A percentile compares a stretch with the other conserved stretches of the same genome.
phyloP scores from a whole-genome alignment of 768 basidiomycete species.

The Rubroboletus satanas region DNA sequence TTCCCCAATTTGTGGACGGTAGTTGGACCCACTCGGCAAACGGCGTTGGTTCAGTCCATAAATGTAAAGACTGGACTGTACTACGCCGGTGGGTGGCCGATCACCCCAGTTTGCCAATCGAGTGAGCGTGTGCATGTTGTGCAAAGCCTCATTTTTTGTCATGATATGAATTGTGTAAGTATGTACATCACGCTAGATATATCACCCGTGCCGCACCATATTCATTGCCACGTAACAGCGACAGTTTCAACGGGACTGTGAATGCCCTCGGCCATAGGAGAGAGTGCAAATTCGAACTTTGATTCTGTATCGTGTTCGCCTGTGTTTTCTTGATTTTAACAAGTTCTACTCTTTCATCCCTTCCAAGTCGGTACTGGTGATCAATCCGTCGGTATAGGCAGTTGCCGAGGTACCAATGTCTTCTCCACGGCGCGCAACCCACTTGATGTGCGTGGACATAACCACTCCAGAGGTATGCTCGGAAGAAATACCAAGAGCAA shows the following conservation, averaged over 20 bases:
- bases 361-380: slow-evolving; percentile 20
- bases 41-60: slow-evolving; percentile 30
- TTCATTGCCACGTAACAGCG: neutral
- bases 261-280: neutral
- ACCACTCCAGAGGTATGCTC: slow-evolving; percentile 16
- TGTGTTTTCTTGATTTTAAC: neutral
- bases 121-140: neutral
- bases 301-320: neutral
- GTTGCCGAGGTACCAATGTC: slow-evolving; percentile 16
- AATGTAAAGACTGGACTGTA: slow-evolving; percentile 34
- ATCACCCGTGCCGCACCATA: neutral
- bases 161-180: neutral
- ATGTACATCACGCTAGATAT: neutral
- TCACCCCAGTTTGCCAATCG: slow-evolving; percentile 26
- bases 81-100: slow-evolving; percentile 28
- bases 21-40: slow-evolving; percentile 28
- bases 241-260: neutral
- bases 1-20: slow-evolving; percentile 23
- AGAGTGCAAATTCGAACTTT: neutral
- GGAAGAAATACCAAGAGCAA: slow-evolving; percentile 30
- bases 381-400: slow-evolving; percentile 18
- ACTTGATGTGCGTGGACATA: slow-evolving; percentile 24
- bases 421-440: slow-evolving; percentile 15
- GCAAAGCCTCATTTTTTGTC: neutral
- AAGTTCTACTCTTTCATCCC: slow-evolving; percentile 4